Base-by-base conservation (phyloP, 1,284 basidiomycete genomes). In the Trametes sp. region DNA sequence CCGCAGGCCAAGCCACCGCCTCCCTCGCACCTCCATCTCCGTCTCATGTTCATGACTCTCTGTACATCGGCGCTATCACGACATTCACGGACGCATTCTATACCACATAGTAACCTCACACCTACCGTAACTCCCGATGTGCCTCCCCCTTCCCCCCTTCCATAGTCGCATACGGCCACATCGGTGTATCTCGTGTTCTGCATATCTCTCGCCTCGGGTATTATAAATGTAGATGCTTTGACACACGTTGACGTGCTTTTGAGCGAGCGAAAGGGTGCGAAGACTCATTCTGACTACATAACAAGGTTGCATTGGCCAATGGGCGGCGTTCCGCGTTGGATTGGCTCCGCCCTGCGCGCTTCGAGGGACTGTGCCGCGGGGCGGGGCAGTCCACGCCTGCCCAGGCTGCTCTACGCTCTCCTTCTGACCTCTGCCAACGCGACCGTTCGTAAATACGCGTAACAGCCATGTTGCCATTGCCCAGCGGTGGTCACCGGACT, bases 1-100 rank as follows among this genome's bases (percentile, higher is more conserved):
- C 35, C 54, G 62, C 60, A 54, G 68, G 70, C 56, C 66, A 62
- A 67, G 57, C 62, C 67, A 61, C 63, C 49, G 28, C 57, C 68
- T 66, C 61, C 49, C 36, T 52, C 57, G n/a, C 61, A 61, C 66
- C 45, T 46, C 65, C 62, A 62, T 57, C 54, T 66, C 55, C 63
- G 26, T 54, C 62, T 59, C 61, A 57, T 61, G 45, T 56, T 62
- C 59, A 71, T 57, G 69, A 72, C 66, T 62, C 66, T 62, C 61
- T 59, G 54, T 58, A 64, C 45, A 49, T 64, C 59, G 56, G 62
- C 62, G 59, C 65, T 57, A 54, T 67, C 62, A 72, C 63, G 70
- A 72, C 68, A 68, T 57, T 61, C 64, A 73, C 67, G 72, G 73
- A 73, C 71, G 63, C 66, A 66, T 66, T 63, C 65, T 72, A 73